A percentile compares a stretch with the other conserved stretches of the same genome.
These are phyloP conservation scores for Persicaria maculosa DNA, from an alignment of 148 eudicot genomes.

Conservation along the genomic window DNA sequence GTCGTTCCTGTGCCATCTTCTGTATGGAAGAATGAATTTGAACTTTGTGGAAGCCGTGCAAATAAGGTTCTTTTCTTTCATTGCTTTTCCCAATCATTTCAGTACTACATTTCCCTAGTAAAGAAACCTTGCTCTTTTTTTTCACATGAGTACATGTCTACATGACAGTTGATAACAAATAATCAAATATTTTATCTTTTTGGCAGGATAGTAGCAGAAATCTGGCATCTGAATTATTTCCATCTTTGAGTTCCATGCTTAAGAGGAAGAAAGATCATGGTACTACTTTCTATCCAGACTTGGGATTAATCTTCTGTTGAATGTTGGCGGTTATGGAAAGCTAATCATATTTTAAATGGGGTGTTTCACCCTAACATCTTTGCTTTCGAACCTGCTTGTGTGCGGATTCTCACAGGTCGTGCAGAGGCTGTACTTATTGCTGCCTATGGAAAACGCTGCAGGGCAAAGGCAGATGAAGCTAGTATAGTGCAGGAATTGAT, in stretches of 20 bases:
- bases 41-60: conserved; percentile 52
- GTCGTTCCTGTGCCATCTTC: conserved; percentile 78
- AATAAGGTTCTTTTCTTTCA: conserved; percentile 52
- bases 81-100: neutral
- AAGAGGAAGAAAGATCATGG: conserved; percentile 96
- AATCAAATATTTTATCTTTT: neutral
- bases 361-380: neutral
- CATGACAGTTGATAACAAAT: neutral
- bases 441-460: conserved; percentile 69
- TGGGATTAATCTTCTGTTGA: neutral
- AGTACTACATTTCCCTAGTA: neutral
- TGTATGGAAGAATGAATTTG: conserved; percentile 71
- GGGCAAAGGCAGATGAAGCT: conserved; percentile 21
- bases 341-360: neutral
- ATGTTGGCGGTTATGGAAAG: neutral
- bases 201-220: conserved; percentile 88
- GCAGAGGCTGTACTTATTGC: conserved; percentile 85
- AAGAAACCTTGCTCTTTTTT: too few species aligned
- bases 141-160: neutral
- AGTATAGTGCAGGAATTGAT: conserved; percentile 7
- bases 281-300: conserved; percentile 12
- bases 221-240: conserved; percentile 68
- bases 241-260: conserved; percentile 53
- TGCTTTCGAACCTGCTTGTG: neutral
- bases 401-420: conserved; percentile 50